These are phyloP conservation scores for Hippophae rhamnoides DNA, from an alignment of 306 rosid genomes.

Conservation along the genomic window DNA sequence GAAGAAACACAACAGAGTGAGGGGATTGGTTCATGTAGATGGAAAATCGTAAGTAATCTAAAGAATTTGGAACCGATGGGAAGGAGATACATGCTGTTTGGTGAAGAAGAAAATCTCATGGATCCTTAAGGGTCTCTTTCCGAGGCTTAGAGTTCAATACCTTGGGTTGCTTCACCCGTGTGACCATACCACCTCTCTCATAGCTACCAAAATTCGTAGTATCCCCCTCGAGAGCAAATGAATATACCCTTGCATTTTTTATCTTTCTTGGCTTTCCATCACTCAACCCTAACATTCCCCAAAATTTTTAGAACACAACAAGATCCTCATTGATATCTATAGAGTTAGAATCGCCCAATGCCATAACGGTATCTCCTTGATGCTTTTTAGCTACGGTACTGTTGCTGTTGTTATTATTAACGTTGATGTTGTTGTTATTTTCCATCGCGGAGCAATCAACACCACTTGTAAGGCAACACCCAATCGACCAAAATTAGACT, in stretches of 20 bases:
- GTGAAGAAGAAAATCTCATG: constrained; percentile 28
- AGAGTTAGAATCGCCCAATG: constrained; percentile 12
- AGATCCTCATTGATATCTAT: constrained; percentile 23
- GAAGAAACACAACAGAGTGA: neutral
- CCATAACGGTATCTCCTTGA: constrained; percentile 3
- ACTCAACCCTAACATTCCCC: constrained; percentile 17
- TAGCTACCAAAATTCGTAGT: constrained; percentile 10
- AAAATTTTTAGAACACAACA: constrained; percentile 18
- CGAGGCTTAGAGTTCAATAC: constrained; percentile 17
- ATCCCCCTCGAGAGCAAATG: constrained; percentile 19
- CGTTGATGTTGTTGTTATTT: constrained; percentile 1
- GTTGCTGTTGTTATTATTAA: neutral
- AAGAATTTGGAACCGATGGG: constrained; percentile 8
- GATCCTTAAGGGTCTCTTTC: constrained; percentile 18
- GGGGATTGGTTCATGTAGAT: constrained; percentile 29
- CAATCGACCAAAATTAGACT: too few species aligned
- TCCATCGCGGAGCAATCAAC: neutral
- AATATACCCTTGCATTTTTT: constrained; percentile 12
- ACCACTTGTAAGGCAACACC: constrained; percentile 31
- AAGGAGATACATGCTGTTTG: constrained; percentile 18
- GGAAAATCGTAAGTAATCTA: constrained; percentile 29
- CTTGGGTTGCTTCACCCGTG: constrained; percentile 22
- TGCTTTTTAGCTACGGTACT: neutral
- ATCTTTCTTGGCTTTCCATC: constrained; percentile 15
- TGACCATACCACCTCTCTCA: constrained; percentile 18